Conservation (phyloP, 2,329 filamentous ascomycete genomes). For the Aphanocladium album region DNA sequence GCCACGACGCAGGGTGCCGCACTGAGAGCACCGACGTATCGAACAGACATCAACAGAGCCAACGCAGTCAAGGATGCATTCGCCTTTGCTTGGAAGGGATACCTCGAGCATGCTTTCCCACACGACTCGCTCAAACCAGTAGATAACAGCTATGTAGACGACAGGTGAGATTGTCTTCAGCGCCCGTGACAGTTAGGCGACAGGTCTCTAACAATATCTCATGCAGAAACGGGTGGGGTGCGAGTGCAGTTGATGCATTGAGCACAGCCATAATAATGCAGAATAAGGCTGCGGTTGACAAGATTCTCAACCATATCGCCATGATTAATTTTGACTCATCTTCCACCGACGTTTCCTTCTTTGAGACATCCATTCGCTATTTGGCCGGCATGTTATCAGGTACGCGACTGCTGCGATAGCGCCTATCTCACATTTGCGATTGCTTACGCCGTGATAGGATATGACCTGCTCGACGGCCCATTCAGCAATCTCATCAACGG, state of each 20-base stretch:
- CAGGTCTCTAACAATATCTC: not conserved
- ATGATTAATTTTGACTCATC: slow-evolving; percentile 56
- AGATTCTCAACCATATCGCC: slow-evolving; percentile 63
- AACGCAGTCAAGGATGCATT: slow-evolving; percentile 62
- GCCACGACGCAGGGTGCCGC: not conserved
- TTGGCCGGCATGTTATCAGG: slow-evolving; percentile 70
- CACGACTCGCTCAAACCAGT: slow-evolving; percentile 67
- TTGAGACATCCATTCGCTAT: slow-evolving; percentile 83
- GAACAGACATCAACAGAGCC: slow-evolving; percentile 36
- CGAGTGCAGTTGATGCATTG: slow-evolving; percentile 70
- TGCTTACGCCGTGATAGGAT: slow-evolving; percentile 33
- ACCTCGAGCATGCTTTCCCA: slow-evolving; percentile 65
- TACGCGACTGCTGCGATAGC: slow-evolving; percentile 15
- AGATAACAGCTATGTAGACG: slow-evolving; percentile 58
- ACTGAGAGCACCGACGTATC: not conserved
- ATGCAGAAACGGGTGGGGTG: slow-evolving; percentile 71
- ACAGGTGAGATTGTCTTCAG: slow-evolving; percentile 45
- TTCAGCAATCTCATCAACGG: slow-evolving; percentile 41
- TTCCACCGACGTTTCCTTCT: slow-evolving; percentile 58
- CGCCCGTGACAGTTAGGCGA: not conserved
- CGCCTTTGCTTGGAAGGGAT: slow-evolving; percentile 62
- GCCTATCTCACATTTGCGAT: not conserved
- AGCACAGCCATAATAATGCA: slow-evolving; percentile 73
- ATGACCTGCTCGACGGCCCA: slow-evolving; percentile 65
- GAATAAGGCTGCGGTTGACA: slow-evolving; percentile 57